Evolutionary conservation across 257 asterid species (phyloP), one percentile per base, ranked within the genome.

Genomic region (Schizonepeta tenuifolia): DNA sequence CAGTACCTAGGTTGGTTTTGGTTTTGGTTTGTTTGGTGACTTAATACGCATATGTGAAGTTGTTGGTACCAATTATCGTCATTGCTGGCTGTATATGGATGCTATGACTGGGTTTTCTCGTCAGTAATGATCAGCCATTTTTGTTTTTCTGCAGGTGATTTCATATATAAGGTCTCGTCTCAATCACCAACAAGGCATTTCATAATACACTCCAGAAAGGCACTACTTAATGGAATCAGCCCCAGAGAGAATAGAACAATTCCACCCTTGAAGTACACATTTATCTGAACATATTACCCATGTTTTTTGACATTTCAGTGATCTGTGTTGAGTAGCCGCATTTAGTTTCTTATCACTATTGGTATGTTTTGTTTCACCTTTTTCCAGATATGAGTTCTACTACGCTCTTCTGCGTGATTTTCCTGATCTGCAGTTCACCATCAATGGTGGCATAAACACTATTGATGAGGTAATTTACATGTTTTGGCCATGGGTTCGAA

Each of bases 331-430:
- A 41, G 18, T 55, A 17, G 63, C 22, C 65, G 65, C 46, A 53
- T 49, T 53, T 64, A 61, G 63, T 9, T 61, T 66, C 60, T 56
- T 18, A 21, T 77, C 65, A n/a, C 69, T n/a, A 40, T 58, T 18
- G 53, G 74, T 69, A 55, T 15, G 51, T 10, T 71, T 49, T 65
- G 36, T 15, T 68, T 58, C 33, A 36, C 41, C 56, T 65, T 50
- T 13, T 56, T 81, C 81, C 87, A 91, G 98, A 83, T 94, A 91
- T 38, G 98, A 94, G 84, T 94, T 81, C 86, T 94, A 77, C 86
- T 94, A 91, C 85, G 98, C 96, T 67, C 92, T 94, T 31, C 86
- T 88, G 79, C 98, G 98, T 53, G 98, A 94, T 88, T 94, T 94
- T 73, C 98, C 98, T 55, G 89, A 91, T 82, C 75, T 94, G 70